Evolutionary conservation across 208 protist species (phyloP), one percentile per base, ranked within the genome.

Genomic region (Trypanosoma lewisi): DNA sequence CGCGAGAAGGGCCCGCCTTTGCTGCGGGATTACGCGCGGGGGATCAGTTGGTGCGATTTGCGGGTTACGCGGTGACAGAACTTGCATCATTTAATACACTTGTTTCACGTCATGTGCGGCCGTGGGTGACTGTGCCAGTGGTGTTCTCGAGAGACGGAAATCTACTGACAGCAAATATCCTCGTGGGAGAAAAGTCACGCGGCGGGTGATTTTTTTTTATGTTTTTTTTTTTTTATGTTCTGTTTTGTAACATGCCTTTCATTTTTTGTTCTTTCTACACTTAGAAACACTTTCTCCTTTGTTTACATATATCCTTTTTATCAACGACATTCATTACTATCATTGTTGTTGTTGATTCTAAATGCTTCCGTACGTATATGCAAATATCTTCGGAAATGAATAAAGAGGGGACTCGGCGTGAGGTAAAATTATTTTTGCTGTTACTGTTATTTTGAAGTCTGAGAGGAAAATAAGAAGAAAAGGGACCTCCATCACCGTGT

Each of bases 81-180:
- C 77, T 94, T 8, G 75, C 88, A 17, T 79, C 88, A 27, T 94
- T 94, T 62, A 94, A 94, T 52, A 75, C 84, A 17, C 77, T 94
- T 16, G 85, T 90, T 4, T 71, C 83, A 30, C 79, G 88, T 14
- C 85, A 94, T 63, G 77, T 85, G 57, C 73, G 75, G 21, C 58
- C 76, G 12, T 75, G 67, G 8, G 73, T 59, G 17, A 64, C 69
- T 41, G 63, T 94, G 28, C 84, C 82, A 16, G 75, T 94, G 0
- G 77, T 81, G 7, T 58, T 94, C 12, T 57, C 70, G 31, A 77
- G 87, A 4, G 59, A 79, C 27, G 76, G 77, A 1, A 48, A 75
- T 37, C 34, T 68, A 0, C 42, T 73, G 23, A 23, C 34, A 17
- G 54, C 51, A 27, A 63, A 1, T 31, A 72, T 79, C 49, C 36